Evolutionary conservation across 768 basidiomycete species (phyloP), one percentile per base, ranked within the genome.

Genomic region (Saitozyma sp.): DNA sequence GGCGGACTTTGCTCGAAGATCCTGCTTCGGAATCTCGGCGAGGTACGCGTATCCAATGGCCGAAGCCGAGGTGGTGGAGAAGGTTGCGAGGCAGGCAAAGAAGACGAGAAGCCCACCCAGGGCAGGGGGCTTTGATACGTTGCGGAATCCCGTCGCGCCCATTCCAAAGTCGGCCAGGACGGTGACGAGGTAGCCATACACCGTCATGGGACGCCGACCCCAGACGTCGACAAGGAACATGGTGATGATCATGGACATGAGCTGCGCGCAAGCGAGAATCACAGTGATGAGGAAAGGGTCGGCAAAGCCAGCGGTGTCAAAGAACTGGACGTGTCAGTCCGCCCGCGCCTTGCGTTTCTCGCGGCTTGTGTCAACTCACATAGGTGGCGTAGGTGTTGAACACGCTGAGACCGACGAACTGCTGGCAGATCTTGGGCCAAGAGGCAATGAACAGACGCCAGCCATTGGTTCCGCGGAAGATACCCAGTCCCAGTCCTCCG

Each of bases 11-110:
- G 69, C 69, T 57, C 69, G 57, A 20, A 68, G 46, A 16, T 60
- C 40, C 38, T 69, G 65, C 9, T 56, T 57, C 13, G 67, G 67
- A 20, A 66, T 65, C 48, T 72, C 70, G 9, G 62, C 46, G 8
- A 65, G 55, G 59, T 69, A 72, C 14, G 63, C 63, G 54, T 64
- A 63, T 10, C 64, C 67, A 43, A 66, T 71, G 41, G 66, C 66
- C 7, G 57, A 54, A 20, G 29, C 29, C 4, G 55, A 54, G 37
- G 69, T 67, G 14, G 66, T 71, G 11, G 61, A 59, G 62, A 71
- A 71, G 7, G 63, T 71, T 2, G 67, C 64, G 42, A 69, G 45
- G 54, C 65, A 64, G 8, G 63, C 67, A 49, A 69, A 66, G 60
- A 69, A 69, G 54, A 65, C 65, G 14, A 70, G 53, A 8, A 70